phyloP scores from a whole-genome alignment of 179 eudicot genomes.

The Kewa caespitosa region DNA sequence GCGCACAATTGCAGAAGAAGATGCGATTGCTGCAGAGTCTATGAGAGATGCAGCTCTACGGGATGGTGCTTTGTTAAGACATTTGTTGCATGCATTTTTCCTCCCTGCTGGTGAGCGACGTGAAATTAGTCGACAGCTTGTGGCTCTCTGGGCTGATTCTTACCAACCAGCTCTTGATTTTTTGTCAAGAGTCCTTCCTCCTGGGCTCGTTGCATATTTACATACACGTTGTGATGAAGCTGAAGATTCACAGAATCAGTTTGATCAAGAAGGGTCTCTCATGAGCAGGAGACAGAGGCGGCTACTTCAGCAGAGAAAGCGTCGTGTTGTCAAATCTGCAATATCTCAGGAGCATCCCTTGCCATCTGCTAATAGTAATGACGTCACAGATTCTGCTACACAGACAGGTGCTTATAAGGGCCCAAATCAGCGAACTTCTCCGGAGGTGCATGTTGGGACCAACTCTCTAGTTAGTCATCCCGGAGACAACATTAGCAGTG shows the following conservation, averaged over 20 bases:
- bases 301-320: conserved; percentile 81
- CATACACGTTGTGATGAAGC: conserved; percentile 74
- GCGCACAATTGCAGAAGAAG: conserved; percentile 99
- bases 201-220: conserved; percentile 96
- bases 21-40: conserved; percentile 98
- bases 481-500: conserved; percentile 46
- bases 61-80: conserved; percentile 94
- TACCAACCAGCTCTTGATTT: conserved; percentile 97
- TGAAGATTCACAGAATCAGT: conserved; percentile 51
- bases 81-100: conserved; percentile 86
- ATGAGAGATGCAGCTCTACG: conserved; percentile 99
- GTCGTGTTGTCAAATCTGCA: conserved; percentile 51
- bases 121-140: conserved; percentile 95
- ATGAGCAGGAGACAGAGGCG: conserved; percentile 80
- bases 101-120: conserved; percentile 90
- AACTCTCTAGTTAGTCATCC: conserved; percentile 39
- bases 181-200: conserved; percentile 92
- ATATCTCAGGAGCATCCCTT: conserved; percentile 45
- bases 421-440: conserved; percentile 40
- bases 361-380: conserved; percentile 44
- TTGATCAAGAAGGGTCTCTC: conserved; percentile 60
- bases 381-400: conserved; percentile 44
- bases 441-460: conserved; percentile 40
- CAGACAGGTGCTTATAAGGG: conserved; percentile 44
- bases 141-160: conserved; percentile 99